Base-by-base conservation (phyloP, 371 early-diverging fungal species). In the Mucor lusitanicus region DNA sequence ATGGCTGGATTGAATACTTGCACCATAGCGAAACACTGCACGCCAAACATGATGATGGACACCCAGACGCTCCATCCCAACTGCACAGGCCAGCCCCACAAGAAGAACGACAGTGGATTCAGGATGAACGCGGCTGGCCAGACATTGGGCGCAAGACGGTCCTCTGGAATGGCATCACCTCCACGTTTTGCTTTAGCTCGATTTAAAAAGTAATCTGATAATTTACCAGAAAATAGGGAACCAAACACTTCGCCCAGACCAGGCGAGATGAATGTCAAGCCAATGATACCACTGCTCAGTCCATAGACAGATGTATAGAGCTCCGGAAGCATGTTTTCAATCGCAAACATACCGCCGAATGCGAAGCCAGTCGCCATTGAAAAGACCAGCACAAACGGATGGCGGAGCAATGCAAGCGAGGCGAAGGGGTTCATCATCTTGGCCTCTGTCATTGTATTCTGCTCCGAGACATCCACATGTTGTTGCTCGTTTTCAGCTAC, bases 61-160 rank as follows among this genome's bases (percentile, higher is more conserved):
- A 78, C 84, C 69, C 85, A 85, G 8, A 85, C 78, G 37, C 67
- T 80, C 76, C 85, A 75, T 0, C 79, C 78, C 30, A 76, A 71
- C 55, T 85, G 75, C 25, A 86, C 80, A 17, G 86, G 80, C 85
- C 85, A 86, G 4, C 88, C 88, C 77, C 84, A 88, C 55, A 88
- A 61, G 17, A 85, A 80, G 40, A 85, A 75, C 0, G 85, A 81
- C 3, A 86, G 64, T 0, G 88, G 88, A 5, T 85, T 86, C 17
- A 86, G 62, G 5, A 83, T 55, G 62, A 86, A 85, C 0, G 83
- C 88, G 6, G 82, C 80, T 3, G 84, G 74, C 86, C 88, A 88
- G 55, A 86, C 77, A 48, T 79, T 85, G 37, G 75, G 71, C 3
- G 84, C 81, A 48, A 88, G 68, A 11, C 88, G 84, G 60, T 86